phyloP scores from a whole-genome alignment of 1,284 basidiomycete species.

The Gymnopus androsaceus region DNA sequence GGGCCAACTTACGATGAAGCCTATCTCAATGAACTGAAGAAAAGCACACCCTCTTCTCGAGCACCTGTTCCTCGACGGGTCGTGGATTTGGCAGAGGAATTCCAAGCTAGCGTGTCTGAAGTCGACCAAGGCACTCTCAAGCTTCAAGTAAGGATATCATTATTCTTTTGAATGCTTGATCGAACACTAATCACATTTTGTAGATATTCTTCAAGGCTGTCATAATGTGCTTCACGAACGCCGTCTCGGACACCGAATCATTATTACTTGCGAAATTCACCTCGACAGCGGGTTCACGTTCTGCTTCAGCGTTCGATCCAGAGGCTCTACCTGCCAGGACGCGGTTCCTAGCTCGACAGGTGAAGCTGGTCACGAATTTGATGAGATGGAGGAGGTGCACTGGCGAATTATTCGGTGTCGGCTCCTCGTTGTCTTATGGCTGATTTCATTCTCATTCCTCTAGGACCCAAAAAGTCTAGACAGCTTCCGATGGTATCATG shows the following conservation, averaged over 20 bases:
- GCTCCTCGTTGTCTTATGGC: not conserved
- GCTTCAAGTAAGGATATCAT: slow-evolving; percentile 78
- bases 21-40: slow-evolving; percentile 83
- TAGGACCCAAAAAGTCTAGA: slow-evolving; percentile 65
- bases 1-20: slow-evolving; percentile 73
- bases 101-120: slow-evolving; percentile 64
- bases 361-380: slow-evolving; percentile 81
- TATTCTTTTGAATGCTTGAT: slow-evolving; percentile 5
- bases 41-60: slow-evolving; percentile 69
- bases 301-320: slow-evolving; percentile 70
- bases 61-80: slow-evolving; percentile 60
- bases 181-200: slow-evolving; percentile 14
- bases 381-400: slow-evolving; percentile 86
- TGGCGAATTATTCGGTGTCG: no score
- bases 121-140: slow-evolving; percentile 61
- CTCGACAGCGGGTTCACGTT: slow-evolving; percentile 36
- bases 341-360: slow-evolving; percentile 67
- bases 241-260: slow-evolving; percentile 48
- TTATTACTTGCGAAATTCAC: slow-evolving; percentile 46
- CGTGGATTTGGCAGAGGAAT: slow-evolving; percentile 78
- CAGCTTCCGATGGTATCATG: slow-evolving; percentile 81
- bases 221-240: slow-evolving; percentile 56
- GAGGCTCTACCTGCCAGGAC: slow-evolving; percentile 71
- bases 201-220: slow-evolving; percentile 73
- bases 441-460: slow-evolving; percentile 17